These are phyloP conservation scores for Pseudoneurospora amorphoporcata DNA, from an alignment of 495 filamentous ascomycete species.

Conservation along the genomic window DNA sequence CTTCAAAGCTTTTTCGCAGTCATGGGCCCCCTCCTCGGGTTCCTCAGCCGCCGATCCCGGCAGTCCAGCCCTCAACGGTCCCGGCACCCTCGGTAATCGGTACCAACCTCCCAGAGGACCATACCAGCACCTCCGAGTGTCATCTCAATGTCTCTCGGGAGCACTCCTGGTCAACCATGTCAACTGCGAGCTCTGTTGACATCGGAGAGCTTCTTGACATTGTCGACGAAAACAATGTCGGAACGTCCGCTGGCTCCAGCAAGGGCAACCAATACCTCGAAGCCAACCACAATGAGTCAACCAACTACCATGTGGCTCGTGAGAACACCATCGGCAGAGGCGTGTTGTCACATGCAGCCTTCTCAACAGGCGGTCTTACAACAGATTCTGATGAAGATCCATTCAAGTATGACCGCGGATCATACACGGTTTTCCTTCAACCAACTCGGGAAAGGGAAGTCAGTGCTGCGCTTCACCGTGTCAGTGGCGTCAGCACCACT, in stretches of 20 bases:
- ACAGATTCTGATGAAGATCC: constrained; percentile 23
- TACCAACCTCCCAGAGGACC: neutral
- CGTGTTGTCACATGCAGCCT: neutral
- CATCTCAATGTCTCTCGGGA: neutral
- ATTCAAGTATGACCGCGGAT: constrained; percentile 21
- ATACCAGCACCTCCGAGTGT: neutral
- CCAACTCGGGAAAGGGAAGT: constrained; percentile 19
- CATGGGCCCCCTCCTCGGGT: neutral
- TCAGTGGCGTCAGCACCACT: constrained; percentile 5
- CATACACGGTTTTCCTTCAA: constrained; percentile 15
- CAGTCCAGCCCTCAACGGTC: neutral
- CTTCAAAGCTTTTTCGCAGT: neutral
- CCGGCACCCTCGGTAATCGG: neutral
- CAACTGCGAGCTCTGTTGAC: neutral
- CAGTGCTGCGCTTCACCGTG: constrained; percentile 14
- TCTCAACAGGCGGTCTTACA: constrained; percentile 5
- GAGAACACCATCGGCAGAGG: neutral
- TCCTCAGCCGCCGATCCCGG: neutral
- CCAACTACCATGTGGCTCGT: neutral
- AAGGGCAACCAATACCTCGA: neutral
- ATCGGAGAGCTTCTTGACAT: neutral
- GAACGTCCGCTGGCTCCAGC: neutral
- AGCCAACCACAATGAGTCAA: neutral
- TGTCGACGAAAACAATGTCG: neutral
- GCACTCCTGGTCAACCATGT: neutral